These are phyloP conservation scores for Calonectria leucothoes DNA, from an alignment of 2,329 filamentous ascomycete genomes.

Conservation along the genomic window DNA sequence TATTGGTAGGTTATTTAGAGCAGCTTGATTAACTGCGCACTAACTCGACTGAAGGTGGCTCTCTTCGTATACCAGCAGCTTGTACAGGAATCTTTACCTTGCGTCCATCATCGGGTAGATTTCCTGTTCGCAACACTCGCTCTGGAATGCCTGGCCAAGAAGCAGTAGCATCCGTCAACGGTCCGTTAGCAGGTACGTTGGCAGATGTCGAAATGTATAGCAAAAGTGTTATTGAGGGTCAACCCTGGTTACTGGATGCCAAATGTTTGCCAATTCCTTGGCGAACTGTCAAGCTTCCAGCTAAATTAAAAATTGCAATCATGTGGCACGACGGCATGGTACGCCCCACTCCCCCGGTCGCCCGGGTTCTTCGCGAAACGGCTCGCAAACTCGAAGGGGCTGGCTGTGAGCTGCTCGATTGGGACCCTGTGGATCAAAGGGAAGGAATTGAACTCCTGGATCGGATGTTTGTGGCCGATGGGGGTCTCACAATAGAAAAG, in stretches of 20 bases:
- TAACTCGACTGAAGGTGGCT: conserved; percentile 53
- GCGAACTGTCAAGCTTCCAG: conserved; percentile 50
- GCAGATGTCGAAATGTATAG: conserved; percentile 67
- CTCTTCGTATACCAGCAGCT: conserved; percentile 64
- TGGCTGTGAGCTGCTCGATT: conserved; percentile 65
- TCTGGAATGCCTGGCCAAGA: conserved; percentile 75
- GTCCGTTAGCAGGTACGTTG: conserved; percentile 68
- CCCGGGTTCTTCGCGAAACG: conserved; percentile 63
- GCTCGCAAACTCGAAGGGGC: conserved; percentile 55
- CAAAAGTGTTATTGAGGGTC: conserved; percentile 59
- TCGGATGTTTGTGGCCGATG: conserved; percentile 62
- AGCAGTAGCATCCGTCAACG: conserved; percentile 72
- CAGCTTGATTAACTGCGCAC: neutral
- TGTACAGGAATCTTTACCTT: conserved; percentile 69
- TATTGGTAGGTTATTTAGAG: conserved; percentile 53
- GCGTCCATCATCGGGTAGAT: conserved; percentile 68
- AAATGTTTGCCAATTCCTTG: conserved; percentile 70
- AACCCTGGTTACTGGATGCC: conserved; percentile 69
- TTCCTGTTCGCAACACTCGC: conserved; percentile 64
- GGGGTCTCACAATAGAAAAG: conserved; percentile 53
- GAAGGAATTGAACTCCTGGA: conserved; percentile 51
- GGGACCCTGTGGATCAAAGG: conserved; percentile 57
- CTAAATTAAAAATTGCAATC: conserved; percentile 67
- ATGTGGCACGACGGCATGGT: conserved; percentile 75
- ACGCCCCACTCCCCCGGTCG: conserved; percentile 73